These are phyloP conservation scores for Trametes gibbosa DNA, from an alignment of 768 basidiomycete genomes.

Conservation along the genomic window DNA sequence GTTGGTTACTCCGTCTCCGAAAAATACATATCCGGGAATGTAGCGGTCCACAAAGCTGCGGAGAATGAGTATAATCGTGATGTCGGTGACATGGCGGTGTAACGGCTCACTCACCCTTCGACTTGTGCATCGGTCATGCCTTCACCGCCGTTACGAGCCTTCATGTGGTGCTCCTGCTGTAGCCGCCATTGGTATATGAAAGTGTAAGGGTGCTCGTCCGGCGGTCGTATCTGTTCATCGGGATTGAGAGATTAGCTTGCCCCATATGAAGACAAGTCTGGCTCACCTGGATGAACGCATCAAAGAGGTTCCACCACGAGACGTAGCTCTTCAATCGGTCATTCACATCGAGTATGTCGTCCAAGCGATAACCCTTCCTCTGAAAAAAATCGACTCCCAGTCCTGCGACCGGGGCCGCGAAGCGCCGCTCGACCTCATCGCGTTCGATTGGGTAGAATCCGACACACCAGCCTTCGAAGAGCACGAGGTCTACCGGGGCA, in stretches of 20 bases:
- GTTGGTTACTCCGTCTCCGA: slow-evolving; percentile 52
- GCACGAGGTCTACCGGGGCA: slow-evolving; percentile 70
- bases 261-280: background rate
- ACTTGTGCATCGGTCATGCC: slow-evolving; percentile 88
- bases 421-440: slow-evolving; percentile 51
- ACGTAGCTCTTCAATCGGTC: slow-evolving; percentile 56
- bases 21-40: slow-evolving; percentile 92
- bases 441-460: slow-evolving; percentile 71
- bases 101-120: slow-evolving; percentile 37
- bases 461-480: slow-evolving; percentile 96
- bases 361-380: slow-evolving; percentile 40
- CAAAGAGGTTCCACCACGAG: slow-evolving; percentile 67
- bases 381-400: slow-evolving; percentile 32
- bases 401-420: slow-evolving; percentile 38
- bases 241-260: background rate
- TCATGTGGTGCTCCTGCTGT: slow-evolving; percentile 91
- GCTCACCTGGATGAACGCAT: slow-evolving; percentile 74
- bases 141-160: slow-evolving; percentile 72
- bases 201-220: slow-evolving; percentile 34
- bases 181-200: slow-evolving; percentile 86
- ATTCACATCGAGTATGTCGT: slow-evolving; percentile 66
- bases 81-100: background rate
- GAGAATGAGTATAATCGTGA: background rate
- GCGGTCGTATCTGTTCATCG: slow-evolving; percentile 37
- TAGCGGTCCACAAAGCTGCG: slow-evolving; percentile 86